phyloP scores from a whole-genome alignment of 345 rosid species.

The Triadica sebifera region DNA sequence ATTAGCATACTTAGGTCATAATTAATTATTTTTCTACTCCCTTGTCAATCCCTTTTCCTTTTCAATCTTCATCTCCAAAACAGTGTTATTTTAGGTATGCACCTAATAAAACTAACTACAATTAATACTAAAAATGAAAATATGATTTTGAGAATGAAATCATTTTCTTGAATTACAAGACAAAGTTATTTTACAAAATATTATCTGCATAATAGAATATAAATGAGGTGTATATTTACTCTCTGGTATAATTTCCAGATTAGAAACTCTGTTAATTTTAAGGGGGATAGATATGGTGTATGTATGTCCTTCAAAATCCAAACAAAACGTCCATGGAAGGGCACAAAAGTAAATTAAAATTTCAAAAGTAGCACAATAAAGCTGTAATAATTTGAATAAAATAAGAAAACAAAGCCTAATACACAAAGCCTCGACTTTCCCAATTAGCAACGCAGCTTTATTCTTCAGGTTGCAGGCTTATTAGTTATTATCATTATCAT shows the following conservation, averaged over 20 bases:
- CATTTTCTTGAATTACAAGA: neutral
- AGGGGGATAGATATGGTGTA: too few species aligned
- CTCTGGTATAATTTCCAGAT: neutral
- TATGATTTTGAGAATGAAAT: neutral
- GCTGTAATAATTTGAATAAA: constrained; percentile 14
- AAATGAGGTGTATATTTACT: neutral
- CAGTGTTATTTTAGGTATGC: neutral
- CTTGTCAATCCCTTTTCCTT: neutral
- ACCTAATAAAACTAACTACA: neutral
- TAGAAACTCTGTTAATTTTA: neutral
- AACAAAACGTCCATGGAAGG: neutral
- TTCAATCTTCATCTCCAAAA: neutral
- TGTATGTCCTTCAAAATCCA: neutral
- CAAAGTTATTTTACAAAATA: neutral
- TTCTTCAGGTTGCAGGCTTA: neutral
- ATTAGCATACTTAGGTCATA: neutral
- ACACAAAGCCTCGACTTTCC: neutral
- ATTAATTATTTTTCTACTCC: neutral
- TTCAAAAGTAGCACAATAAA: constrained; percentile 6
- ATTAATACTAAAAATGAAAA: neutral
- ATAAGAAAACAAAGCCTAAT: neutral
- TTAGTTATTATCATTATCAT: neutral
- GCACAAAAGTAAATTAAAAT: constrained; percentile 5
- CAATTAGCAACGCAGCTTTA: neutral
- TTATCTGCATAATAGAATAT: neutral